Conservation (phyloP, 2,329 filamentous ascomycete genomes). For the Magnaporthales sp. region DNA sequence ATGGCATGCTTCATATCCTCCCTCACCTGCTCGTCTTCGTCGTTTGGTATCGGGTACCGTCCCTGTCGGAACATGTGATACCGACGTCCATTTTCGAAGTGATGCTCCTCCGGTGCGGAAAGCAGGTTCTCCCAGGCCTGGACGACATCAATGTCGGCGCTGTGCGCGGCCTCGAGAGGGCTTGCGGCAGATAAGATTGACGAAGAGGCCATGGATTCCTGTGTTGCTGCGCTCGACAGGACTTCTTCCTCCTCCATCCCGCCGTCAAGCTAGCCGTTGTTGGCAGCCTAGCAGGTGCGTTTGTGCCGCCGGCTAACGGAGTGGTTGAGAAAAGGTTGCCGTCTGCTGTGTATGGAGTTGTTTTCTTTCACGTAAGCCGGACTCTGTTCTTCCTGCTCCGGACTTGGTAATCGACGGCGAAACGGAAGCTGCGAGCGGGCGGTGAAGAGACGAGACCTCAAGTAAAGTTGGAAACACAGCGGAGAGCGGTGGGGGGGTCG, state of each 20-base stretch:
- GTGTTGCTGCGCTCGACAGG: background rate
- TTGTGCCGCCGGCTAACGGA: too few relatives aligned
- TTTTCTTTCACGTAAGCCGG: background rate
- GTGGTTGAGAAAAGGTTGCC: background rate
- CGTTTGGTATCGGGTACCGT: constrained; percentile 38
- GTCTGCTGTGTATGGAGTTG: background rate
- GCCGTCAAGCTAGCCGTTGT: background rate
- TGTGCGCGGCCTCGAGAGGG: constrained; percentile 2
- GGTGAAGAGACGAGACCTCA: background rate
- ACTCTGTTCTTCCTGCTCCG: background rate
- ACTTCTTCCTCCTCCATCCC: background rate
- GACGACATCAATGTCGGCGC: constrained; percentile 9
- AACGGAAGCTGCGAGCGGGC: background rate
- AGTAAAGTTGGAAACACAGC: background rate
- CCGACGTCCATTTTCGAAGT: constrained; percentile 12
- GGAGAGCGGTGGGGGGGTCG: background rate
- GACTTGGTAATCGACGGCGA: background rate
- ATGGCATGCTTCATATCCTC: constrained; percentile 36
- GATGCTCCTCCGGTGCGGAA: constrained; percentile 11
- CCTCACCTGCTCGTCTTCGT: constrained; percentile 33
- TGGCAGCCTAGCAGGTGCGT: background rate
- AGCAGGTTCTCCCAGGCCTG: constrained; percentile 9
- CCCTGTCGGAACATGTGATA: constrained; percentile 35
- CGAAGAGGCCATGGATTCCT: background rate
- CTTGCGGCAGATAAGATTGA: background rate